These are phyloP conservation scores for Nannochloris sp. DNA, from an alignment of 139 green algal genomes.

Conservation along the genomic window DNA sequence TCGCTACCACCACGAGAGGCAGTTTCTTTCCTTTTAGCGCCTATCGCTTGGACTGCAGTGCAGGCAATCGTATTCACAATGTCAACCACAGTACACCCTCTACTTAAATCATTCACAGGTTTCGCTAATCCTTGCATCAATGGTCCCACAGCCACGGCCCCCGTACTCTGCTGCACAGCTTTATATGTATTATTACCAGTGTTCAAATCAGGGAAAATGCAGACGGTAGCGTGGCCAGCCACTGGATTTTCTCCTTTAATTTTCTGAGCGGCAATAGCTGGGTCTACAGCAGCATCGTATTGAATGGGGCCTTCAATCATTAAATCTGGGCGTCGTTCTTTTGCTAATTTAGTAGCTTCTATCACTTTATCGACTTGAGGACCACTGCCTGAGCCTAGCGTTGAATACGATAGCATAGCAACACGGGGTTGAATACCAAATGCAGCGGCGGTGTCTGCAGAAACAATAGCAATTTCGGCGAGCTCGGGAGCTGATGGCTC, in stretches of 20 bases:
- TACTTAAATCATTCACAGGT: slow-evolving; percentile 86
- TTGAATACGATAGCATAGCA: slow-evolving; percentile 88
- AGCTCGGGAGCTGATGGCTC: slow-evolving; percentile 66
- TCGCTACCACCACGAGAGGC: too few relatives aligned
- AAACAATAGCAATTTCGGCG: slow-evolving; percentile 64
- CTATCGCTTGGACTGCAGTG: slow-evolving; percentile 65
- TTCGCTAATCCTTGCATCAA: slow-evolving; percentile 81
- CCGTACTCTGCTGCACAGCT: slow-evolving; percentile 62
- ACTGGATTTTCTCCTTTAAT: slow-evolving; percentile 68
- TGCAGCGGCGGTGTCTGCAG: slow-evolving; percentile 67
- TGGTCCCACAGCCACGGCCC: slow-evolving; percentile 76
- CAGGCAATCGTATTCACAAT: slow-evolving; percentile 85
- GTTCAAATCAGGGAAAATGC: slow-evolving; percentile 91
- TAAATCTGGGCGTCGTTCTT: slow-evolving; percentile 54
- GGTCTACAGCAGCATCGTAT: slow-evolving; percentile 82
- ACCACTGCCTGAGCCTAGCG: slow-evolving; percentile 53
- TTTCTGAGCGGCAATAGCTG: slow-evolving; percentile 59
- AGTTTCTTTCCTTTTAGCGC: slow-evolving; percentile 3
- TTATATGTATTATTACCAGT: slow-evolving; percentile 89
- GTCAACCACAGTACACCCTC: slow-evolving; percentile 84
- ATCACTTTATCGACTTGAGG: slow-evolving; percentile 72
- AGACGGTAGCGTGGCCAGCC: slow-evolving; percentile 72
- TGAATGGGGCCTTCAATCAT: slow-evolving; percentile 72
- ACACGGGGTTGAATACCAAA: slow-evolving; percentile 84
- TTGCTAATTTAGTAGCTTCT: slow-evolving; percentile 54